Percentiles rank a stretch among this genome's conserved stretches.
Evolutionary conservation across 768 basidiomycete species (phyloP).

Genomic region (Chalciporus chontae): DNA sequence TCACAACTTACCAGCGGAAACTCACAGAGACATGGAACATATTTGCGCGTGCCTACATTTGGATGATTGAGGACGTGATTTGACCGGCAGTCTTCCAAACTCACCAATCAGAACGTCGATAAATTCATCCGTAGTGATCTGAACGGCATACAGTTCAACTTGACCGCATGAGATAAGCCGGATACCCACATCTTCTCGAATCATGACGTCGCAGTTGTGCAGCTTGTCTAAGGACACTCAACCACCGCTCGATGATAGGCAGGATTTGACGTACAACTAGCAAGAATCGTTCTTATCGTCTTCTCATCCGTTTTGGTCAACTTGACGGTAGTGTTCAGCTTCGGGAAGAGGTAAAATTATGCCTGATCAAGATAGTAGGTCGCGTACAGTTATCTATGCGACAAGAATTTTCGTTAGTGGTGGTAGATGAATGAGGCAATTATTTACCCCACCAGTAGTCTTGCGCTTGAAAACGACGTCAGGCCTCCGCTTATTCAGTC

Average conservation of each 20-base stretch:
- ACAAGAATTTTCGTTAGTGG: neutral
- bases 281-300: constrained; percentile 89
- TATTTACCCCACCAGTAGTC: constrained; percentile 83
- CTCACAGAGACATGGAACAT: constrained; percentile 88
- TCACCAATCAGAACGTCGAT: constrained; percentile 95
- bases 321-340: constrained; percentile 90
- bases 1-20: constrained; percentile 3
- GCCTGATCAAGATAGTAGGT: neutral
- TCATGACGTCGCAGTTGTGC: constrained; percentile 97
- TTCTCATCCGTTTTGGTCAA: constrained; percentile 93
- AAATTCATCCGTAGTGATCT: constrained; percentile 96
- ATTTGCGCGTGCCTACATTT: constrained; percentile 82
- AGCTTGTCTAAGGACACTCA: constrained; percentile 59
- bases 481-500: constrained; percentile 85
- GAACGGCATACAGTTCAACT: constrained; percentile 2
- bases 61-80: neutral
- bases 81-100: constrained; percentile 5
- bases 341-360: neutral
- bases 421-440: neutral
- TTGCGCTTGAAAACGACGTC: constrained; percentile 95
- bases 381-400: constrained; percentile 62
- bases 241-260: neutral
- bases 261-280: constrained; percentile 58
- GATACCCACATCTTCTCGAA: constrained; percentile 82
- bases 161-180: constrained; percentile 3